These are phyloP conservation scores for Allantophomopsis cytisporea DNA, from an alignment of 2,329 filamentous ascomycete species.

Conservation along the genomic window DNA sequence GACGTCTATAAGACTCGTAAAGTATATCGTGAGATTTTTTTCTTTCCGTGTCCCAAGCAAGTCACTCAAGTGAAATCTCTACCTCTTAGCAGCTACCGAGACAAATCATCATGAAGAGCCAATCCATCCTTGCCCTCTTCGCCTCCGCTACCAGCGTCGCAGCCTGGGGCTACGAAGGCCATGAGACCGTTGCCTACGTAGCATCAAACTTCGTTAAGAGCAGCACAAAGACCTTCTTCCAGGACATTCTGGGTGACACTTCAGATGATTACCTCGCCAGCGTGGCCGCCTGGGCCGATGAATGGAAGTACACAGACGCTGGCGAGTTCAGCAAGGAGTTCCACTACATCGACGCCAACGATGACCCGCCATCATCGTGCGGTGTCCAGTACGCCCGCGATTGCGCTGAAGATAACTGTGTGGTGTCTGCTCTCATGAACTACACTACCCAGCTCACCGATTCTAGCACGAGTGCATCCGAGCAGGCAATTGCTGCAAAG, in stretches of 20 bases:
- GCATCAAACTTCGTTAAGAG: conserved; percentile 45
- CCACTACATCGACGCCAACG: conserved; percentile 58
- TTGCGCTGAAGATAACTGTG: conserved; percentile 42
- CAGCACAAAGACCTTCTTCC: conserved; percentile 40
- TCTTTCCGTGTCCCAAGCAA: too few species aligned
- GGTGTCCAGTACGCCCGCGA: conserved; percentile 43
- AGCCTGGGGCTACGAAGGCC: conserved; percentile 34
- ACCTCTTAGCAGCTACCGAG: neutral
- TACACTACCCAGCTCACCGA: conserved; percentile 37
- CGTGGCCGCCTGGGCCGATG: conserved; percentile 56
- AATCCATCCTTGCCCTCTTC: conserved; percentile 1
- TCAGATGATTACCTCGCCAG: conserved; percentile 44
- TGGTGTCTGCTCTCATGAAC: conserved; percentile 33
- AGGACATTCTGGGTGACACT: conserved; percentile 39
- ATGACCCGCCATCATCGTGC: conserved; percentile 43
- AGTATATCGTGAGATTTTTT: too few species aligned
- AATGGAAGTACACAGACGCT: conserved; percentile 44
- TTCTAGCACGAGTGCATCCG: conserved; percentile 24
- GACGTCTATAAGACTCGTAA: too few species aligned
- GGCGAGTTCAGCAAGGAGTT: conserved; percentile 47
- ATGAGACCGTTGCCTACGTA: conserved; percentile 51
- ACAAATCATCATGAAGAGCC: conserved; percentile 7
- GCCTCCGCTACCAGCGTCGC: conserved; percentile 2
- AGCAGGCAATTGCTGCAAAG: conserved; percentile 45
- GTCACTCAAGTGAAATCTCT: too few species aligned